phyloP scores from a whole-genome alignment of 1,284 basidiomycete genomes.

The Trametes pubescens region DNA sequence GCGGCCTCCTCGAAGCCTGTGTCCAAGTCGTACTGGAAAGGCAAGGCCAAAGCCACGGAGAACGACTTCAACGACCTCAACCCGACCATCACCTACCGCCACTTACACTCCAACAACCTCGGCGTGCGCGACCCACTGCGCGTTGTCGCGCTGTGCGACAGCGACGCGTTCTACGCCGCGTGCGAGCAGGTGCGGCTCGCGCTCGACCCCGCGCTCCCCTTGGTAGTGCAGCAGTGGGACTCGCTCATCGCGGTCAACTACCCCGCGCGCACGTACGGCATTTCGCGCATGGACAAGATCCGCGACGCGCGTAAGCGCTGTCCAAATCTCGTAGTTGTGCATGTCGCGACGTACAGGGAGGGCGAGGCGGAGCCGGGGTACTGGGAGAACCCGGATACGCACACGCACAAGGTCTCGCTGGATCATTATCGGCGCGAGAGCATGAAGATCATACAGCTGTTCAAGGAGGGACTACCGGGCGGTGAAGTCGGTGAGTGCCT shows the following conservation, averaged over 20 bases:
- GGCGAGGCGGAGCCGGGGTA: constrained; percentile 91
- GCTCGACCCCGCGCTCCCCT: constrained; percentile 75
- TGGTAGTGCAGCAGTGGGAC: constrained; percentile 96
- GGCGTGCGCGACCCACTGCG: constrained; percentile 76
- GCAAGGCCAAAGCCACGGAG: constrained; percentile 56
- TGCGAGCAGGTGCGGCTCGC: constrained; percentile 90
- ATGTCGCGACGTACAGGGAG: constrained; percentile 95
- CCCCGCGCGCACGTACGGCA: constrained; percentile 89
- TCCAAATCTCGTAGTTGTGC: constrained; percentile 85
- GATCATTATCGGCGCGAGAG: constrained; percentile 95
- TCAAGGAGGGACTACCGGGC: constrained; percentile 80
- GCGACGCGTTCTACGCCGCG: constrained; percentile 92
- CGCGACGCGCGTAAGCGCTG: constrained; percentile 88
- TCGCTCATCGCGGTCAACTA: constrained; percentile 95
- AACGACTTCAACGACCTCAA: constrained; percentile 63
- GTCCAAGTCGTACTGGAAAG: constrained; percentile 49
- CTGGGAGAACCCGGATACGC: constrained; percentile 85
- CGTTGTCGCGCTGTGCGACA: constrained; percentile 91
- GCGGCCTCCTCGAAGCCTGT: constrained; percentile 7
- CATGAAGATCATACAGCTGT: constrained; percentile 87
- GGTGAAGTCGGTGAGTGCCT: constrained; percentile 67
- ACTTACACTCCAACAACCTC: constrained; percentile 67
- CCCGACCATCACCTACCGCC: constrained; percentile 77
- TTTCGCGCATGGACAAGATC: constrained; percentile 84
- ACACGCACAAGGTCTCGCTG: constrained; percentile 95